phyloP scores from a whole-genome alignment of 1,139 yeast genomes.

The Torulaspora pretoriensis region DNA sequence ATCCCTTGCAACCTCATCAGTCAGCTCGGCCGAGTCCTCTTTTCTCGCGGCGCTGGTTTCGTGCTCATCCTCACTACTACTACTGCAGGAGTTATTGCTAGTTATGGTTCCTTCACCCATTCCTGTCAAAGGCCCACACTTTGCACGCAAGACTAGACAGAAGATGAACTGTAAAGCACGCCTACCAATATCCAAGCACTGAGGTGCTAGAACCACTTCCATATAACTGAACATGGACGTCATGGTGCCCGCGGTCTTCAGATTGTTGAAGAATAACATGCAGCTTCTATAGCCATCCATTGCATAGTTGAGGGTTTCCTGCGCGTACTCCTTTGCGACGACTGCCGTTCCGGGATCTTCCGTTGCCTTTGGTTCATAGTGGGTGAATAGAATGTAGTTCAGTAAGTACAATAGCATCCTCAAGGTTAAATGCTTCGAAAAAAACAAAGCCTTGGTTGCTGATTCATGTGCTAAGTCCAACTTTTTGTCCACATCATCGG shows the following conservation, averaged over 20 bases:
- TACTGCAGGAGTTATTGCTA: slow-evolving; percentile 22
- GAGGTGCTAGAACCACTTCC: slow-evolving; percentile 46
- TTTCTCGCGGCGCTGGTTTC: slow-evolving; percentile 14
- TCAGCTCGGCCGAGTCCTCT: slow-evolving; percentile 15
- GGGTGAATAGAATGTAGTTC: slow-evolving; percentile 46
- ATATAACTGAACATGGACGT: slow-evolving; percentile 40
- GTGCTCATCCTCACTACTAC: slow-evolving; percentile 27
- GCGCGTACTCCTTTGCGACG: slow-evolving; percentile 40
- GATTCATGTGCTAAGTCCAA: slow-evolving; percentile 34
- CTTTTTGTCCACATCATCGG: slow-evolving; percentile 28
- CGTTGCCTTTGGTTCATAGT: slow-evolving; percentile 43
- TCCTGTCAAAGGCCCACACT: slow-evolving; percentile 42
- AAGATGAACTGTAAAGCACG: slow-evolving; percentile 50
- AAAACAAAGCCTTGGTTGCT: slow-evolving; percentile 40
- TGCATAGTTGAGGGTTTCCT: slow-evolving; percentile 40
- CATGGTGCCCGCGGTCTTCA: slow-evolving; percentile 20
- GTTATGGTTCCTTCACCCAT: slow-evolving; percentile 31
- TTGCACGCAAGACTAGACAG: slow-evolving; percentile 45
- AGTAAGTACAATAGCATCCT: slow-evolving; percentile 45
- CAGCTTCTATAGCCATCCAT: slow-evolving; percentile 42
- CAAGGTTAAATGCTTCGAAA: slow-evolving; percentile 40
- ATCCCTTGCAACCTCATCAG: slow-evolving; percentile 20
- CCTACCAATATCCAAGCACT: slow-evolving; percentile 46
- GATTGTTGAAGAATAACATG: slow-evolving; percentile 37
- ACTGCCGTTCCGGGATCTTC: slow-evolving; percentile 35